Evolutionary conservation across 2,329 filamentous ascomycete genomes (phyloP), one percentile per base, ranked within the genome.

Genomic region (Pyrenophora teres): DNA sequence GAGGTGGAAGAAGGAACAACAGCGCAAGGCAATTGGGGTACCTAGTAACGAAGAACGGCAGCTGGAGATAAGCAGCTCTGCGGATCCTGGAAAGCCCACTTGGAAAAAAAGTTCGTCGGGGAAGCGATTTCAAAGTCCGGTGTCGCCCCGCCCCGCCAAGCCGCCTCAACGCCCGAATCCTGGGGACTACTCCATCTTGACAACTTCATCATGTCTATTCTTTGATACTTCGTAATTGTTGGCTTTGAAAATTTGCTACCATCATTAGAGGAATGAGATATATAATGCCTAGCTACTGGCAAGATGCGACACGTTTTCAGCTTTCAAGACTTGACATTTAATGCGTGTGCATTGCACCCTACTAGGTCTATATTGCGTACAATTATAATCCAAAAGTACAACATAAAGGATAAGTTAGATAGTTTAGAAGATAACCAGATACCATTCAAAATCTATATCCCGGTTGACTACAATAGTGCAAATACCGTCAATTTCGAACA

Each of bases 1-100:
- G 18, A 33, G 31, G 35, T 30, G 43, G 27, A 40, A 54, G 42
- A 41, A 46, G 45, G 45, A 52, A 33, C 46, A 43, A 49, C 48
- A 52, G 48, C 52, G 36, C 55, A 57, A 35, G 39, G 55, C 47
- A 49, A 57, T 52, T 52, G 55, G 48, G 48, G 15, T 46, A 46
- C 27, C 31, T 27, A 40, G 25, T 18, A 47, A 19, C 42, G 46
- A 54, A 44, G 44, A 45, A 43, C 36, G 31, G 33, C 25, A 54
- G 46, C 54, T 51, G 30, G 46, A 42, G 54, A 55, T 52, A 50
- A 48, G 46, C 40, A 40, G 19, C 30, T 33, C 38, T 35, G 39
- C 35, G 49, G 27, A 12, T 30, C 27, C 27, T 30, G 27, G 27
- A 52, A 33, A 32, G 23, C 37, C 38, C 39, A 31, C 30, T 32